Evolutionary conservation across 805 yeast species (phyloP), one percentile per base, ranked within the genome.

Genomic region (Millerozyma miso): DNA sequence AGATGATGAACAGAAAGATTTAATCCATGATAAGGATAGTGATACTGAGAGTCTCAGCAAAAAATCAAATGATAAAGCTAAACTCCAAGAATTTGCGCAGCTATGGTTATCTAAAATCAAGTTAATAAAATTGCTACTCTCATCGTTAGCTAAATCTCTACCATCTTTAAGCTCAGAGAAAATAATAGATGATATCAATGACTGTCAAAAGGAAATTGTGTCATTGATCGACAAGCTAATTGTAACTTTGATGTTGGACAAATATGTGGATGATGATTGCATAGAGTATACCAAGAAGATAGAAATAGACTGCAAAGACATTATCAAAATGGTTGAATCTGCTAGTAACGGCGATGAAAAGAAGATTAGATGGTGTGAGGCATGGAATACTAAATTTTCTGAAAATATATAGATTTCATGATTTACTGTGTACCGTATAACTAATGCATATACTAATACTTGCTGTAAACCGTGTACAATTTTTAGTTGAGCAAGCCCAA

Each of bases 71-170:
- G 67, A 65, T 23, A 50, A 46, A 16, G 51, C 51, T 19, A 67
- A 66, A 23, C 59, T 78, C 31, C 46, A 63, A 2, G 58, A 54
- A 12, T 73, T 70, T 48, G 73, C 80, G 3, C 60, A 69, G 45
- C 54, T 39, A 18, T 82, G 87, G 83, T 55, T 69, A 4, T 63
- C 60, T 20, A 80, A 79, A 48, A 59, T 81, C 47, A 79, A 77
- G 48, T 54, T 85, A 52, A 61, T 84, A 6, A 81, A 77, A 52
- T 58, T 85, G 1, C 59, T 86, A 15, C 56, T 83, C n/a, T 60
- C 76, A 1, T 77, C 88, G 2, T 67, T 83, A 38, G 67, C 68
- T 37, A 83, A 79, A 52, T 77, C 87, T 0, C 67, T 84, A 29
- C 81, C 85, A 3, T 49, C 63, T 46, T 58, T 49, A 43, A 68